A percentile compares a stretch with the other conserved stretches of the same genome.
These are phyloP conservation scores for Fusarium equiseti DNA, from an alignment of 2,329 filamentous ascomycete species.

Conservation along the genomic window DNA sequence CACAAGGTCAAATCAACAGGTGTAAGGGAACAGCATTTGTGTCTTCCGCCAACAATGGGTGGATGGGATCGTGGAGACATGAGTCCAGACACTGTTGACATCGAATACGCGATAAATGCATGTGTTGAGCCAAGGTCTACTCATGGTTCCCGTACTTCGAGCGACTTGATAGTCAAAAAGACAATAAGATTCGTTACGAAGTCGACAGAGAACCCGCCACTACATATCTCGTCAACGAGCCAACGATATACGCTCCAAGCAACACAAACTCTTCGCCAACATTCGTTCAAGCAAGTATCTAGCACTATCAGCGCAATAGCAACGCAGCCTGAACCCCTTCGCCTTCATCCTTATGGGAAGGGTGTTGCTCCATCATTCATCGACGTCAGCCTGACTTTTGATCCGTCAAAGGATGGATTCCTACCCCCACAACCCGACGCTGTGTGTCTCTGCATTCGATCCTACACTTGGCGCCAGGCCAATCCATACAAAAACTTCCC, in stretches of 20 bases:
- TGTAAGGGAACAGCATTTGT: not conserved
- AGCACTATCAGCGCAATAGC: not conserved
- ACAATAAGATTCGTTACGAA: not conserved
- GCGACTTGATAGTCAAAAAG: not conserved
- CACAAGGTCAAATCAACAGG: not conserved
- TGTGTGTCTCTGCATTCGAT: not conserved
- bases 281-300: not conserved
- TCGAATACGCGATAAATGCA: not conserved
- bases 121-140: not conserved
- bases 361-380: not conserved
- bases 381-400: not conserved
- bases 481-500: not conserved
- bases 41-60: not conserved
- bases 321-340: not conserved
- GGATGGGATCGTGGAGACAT: not conserved
- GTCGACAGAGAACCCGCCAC: not conserved
- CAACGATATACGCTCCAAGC: not conserved
- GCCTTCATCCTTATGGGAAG: not conserved
- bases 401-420: not conserved
- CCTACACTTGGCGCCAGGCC: not conserved
- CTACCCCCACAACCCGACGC: not conserved
- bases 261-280: not conserved
- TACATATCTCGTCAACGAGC: not conserved
- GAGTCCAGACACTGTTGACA: not conserved
- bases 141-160: fast-evolving